Evolutionary conservation across 352 stramenopile species (phyloP).

Genomic region (Pythium brassicae): DNA sequence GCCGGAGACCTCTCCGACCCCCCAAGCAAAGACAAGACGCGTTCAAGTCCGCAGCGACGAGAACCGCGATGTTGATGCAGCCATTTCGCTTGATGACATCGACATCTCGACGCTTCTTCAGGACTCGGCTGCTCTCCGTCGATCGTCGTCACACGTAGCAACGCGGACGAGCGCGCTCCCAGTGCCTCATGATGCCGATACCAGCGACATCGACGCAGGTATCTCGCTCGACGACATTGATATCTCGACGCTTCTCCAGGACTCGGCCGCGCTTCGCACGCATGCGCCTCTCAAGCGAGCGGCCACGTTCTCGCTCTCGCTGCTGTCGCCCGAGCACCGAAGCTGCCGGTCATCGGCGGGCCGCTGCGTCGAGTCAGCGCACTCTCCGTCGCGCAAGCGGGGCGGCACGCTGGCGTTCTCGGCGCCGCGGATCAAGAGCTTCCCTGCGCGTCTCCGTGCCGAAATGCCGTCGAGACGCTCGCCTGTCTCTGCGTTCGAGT

Average conservation of each 20-base stretch:
- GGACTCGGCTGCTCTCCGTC: conserved; percentile 10
- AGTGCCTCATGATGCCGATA: no score
- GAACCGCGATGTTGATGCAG: not conserved
- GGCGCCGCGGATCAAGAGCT: conserved; percentile 9
- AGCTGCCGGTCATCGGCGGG: conserved; percentile 1
- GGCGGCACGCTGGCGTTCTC: conserved; percentile 28
- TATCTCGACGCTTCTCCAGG: conserved; percentile 23
- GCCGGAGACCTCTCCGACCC: conserved; percentile 8
- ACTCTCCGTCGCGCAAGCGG: conserved; percentile 4
- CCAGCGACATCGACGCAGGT: not conserved
- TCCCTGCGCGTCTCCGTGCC: conserved; percentile 25
- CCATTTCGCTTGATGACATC: conserved; percentile 11
- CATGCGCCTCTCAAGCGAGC: not conserved
- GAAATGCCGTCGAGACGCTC: conserved; percentile 14
- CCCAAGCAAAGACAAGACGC: not conserved
- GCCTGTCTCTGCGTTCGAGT: not conserved
- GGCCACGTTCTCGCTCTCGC: conserved; percentile 20
- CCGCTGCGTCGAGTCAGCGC: conserved; percentile 4
- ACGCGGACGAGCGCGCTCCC: not conserved
- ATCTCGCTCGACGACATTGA: conserved; percentile 15
- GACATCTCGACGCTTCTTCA: conserved; percentile 24
- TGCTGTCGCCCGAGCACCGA: conserved; percentile 34
- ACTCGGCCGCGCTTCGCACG: conserved; percentile 6
- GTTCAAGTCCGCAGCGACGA: not conserved
- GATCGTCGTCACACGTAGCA: not conserved